phyloP scores from a whole-genome alignment of 73 alveolate species.

The Paraurostyla sp. region DNA sequence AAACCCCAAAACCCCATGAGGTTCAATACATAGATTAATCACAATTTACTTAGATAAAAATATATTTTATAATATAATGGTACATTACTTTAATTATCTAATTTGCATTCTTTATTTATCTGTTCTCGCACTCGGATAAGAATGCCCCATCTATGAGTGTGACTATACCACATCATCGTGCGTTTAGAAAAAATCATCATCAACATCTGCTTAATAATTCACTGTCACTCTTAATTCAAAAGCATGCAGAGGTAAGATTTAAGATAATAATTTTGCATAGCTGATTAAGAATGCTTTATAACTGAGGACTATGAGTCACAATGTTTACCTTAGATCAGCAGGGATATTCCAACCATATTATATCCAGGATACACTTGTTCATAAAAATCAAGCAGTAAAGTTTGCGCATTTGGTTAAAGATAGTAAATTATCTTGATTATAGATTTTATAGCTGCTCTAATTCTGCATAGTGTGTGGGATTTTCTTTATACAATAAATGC shows the following conservation, averaged over 20 bases:
- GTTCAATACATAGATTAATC: too few species aligned
- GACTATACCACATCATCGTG: not conserved
- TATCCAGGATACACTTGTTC: conserved; percentile 54
- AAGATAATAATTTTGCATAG: not conserved
- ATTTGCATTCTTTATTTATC: too few species aligned
- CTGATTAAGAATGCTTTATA: conserved; percentile 28
- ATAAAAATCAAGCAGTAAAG: not conserved
- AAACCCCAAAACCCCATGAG: too few species aligned
- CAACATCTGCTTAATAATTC: not conserved
- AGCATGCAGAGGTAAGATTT: conserved; percentile 30
- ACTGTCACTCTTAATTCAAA: not conserved
- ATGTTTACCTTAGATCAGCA: not conserved
- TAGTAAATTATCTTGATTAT: not conserved
- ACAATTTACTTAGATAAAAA: too few species aligned
- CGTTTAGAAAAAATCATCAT: not conserved
- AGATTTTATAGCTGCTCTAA: not conserved
- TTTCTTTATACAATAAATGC: conserved; percentile 50
- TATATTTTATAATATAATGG: too few species aligned
- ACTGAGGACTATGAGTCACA: conserved; percentile 38
- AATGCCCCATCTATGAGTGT: not conserved
- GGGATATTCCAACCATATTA: conserved; percentile 3
- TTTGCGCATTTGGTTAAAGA: conserved; percentile 54
- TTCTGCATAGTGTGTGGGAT: conserved; percentile 38
- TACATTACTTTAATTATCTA: too few species aligned
- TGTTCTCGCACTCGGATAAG: too few species aligned